These are phyloP conservation scores for Pestalotiopsis sp. DNA, from an alignment of 2,329 filamentous ascomycete species.

Conservation along the genomic window DNA sequence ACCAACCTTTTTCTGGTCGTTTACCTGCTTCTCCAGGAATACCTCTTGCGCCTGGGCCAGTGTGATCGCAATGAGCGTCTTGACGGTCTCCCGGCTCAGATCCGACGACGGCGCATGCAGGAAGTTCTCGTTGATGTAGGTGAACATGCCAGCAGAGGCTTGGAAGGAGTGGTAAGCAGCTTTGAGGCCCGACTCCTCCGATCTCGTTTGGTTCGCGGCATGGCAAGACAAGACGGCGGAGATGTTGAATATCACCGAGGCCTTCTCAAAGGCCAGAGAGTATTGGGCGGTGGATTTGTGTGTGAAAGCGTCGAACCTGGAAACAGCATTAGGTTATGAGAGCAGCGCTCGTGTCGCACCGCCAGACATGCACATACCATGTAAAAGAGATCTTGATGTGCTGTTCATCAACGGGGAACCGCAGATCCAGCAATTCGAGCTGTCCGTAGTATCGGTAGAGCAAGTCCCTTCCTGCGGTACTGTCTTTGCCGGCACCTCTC, in stretches of 20 bases:
- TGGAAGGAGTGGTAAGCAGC: conserved; percentile 98
- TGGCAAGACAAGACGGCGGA: conserved; percentile 95
- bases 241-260: conserved; percentile 99
- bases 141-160: conserved; percentile 98
- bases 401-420: conserved; percentile 97
- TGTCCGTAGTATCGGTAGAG: conserved; percentile 98
- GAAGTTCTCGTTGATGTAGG: conserved; percentile 99
- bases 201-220: conserved; percentile 88
- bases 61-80: conserved; percentile 89
- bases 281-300: conserved; percentile 97
- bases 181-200: conserved; percentile 91
- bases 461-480: conserved; percentile 88
- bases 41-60: conserved; percentile 96
- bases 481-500: conserved; percentile 95
- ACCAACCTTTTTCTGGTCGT: conserved; percentile 89
- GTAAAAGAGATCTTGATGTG: conserved; percentile 99
- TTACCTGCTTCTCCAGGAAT: conserved; percentile 93
- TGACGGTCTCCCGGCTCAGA: conserved; percentile 91
- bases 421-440: conserved; percentile 88
- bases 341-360: background rate
- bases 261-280: conserved; percentile 96
- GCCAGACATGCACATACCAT: conserved; percentile 61
- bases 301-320: conserved; percentile 98
- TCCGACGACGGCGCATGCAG: conserved; percentile 96
- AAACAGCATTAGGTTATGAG: conserved; percentile 18